phyloP scores from a whole-genome alignment of 1,139 yeast species.

The Pichia sp. region DNA sequence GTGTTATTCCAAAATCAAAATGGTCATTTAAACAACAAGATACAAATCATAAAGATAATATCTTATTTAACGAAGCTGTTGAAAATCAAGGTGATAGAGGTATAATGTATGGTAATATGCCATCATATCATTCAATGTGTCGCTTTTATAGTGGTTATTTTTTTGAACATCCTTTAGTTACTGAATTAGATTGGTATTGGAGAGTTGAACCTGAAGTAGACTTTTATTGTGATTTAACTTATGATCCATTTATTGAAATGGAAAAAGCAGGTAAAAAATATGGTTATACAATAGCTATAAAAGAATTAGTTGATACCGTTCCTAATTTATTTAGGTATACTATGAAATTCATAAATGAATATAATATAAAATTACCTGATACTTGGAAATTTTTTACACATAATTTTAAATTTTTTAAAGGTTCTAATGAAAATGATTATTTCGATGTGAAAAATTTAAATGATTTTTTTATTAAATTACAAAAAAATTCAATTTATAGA shows the following conservation, averaged over 20 bases:
- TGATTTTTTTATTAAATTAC: conserved; percentile 19
- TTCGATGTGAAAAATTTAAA: conserved; percentile 22
- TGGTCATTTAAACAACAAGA: conserved; percentile 54
- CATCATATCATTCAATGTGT: conserved; percentile 65
- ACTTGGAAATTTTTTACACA: conserved; percentile 53
- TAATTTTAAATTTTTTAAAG: conserved; percentile 27
- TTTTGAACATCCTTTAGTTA: conserved; percentile 65
- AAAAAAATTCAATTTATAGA: conserved; percentile 20
- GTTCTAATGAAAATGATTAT: conserved; percentile 26
- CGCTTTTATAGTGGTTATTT: conserved; percentile 75
- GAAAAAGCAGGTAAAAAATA: conserved; percentile 59
- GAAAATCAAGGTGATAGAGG: conserved; percentile 73
- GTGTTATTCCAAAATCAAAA: conserved; percentile 42
- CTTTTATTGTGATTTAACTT: conserved; percentile 82
- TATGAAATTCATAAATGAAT: conserved; percentile 47
- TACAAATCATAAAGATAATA: conserved; percentile 10
- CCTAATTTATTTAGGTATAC: conserved; percentile 77
- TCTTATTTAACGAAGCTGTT: conserved; percentile 46
- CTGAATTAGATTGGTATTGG: conserved; percentile 83
- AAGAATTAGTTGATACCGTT: conserved; percentile 70
- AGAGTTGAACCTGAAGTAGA: conserved; percentile 88
- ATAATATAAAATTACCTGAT: conserved; percentile 40
- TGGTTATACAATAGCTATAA: conserved; percentile 74
- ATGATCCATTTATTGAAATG: conserved; percentile 88
- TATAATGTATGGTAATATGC: conserved; percentile 74